Base-by-base conservation (phyloP, 2,329 filamentous ascomycete species). In the Ceratocystis diversiconidia region DNA sequence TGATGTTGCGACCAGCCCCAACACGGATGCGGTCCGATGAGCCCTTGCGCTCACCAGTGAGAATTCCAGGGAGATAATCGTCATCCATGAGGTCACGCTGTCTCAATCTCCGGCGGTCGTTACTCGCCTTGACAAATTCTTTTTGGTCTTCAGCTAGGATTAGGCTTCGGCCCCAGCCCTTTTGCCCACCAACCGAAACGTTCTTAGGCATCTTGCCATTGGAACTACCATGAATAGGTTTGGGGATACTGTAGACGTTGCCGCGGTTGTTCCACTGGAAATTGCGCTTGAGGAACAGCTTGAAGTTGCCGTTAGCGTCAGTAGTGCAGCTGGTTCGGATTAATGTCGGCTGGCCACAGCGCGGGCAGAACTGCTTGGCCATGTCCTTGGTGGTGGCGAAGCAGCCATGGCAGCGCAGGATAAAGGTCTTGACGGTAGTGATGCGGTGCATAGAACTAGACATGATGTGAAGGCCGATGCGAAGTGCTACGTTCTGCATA, bases 191-290 rank as follows among this genome's bases (percentile, higher is more conserved):
- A 1, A 84, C 85, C 30, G 46, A n/a, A 55, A 75, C 79, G 7
- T 76, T 82, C 77, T 75, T 84, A 75, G 83, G 75, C 76, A 78
- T 80, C 74, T 91, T 90, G 60, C 90, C 91, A 74, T 85, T 95
- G 5, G 92, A 77, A 15, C 83, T 87, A 1, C 94, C 94, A 68
- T 89, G 85, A 12, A 88, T 83, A 0, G 94, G 89, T 78, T 96
- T 97, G 1, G 94, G 94, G 57, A 99, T 85, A 74, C 90, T 95
- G 79, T 87, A 99, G 46, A 90, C 84, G 75, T 96, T 94, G 63
- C 94, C 94, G 28, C 92, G 83, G 70, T 88, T 95, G 76, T 96
- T 97, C 86, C 87, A 96, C 76, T 96, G 90, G 80, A 94, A 96
- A 75, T 96, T 96, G 75, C 86, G 87, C 80, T 95, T 95, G 67